phyloP scores from a whole-genome alignment of 805 yeast genomes.

The Cyberlindnera veronae region DNA sequence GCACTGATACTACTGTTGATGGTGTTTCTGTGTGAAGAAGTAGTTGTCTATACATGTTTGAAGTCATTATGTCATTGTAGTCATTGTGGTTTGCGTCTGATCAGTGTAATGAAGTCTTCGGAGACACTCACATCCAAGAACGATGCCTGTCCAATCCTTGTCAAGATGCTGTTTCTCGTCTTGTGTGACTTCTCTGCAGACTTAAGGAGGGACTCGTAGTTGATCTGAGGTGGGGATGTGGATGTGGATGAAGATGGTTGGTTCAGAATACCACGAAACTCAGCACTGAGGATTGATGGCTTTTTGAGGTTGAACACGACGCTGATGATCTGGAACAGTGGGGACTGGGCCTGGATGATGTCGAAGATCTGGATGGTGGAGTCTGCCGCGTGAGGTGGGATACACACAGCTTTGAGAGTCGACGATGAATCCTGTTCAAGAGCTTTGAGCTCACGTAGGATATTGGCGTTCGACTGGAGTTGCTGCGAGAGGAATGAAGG shows the following conservation, averaged over 20 bases:
- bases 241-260: not conserved
- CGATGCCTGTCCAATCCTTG: conserved; percentile 11
- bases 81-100: not conserved
- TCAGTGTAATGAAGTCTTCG: conserved; percentile 5
- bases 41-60: not conserved
- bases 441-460: conserved; percentile 1
- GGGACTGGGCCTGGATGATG: conserved; percentile 5
- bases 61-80: not conserved
- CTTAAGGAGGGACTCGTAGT: conserved; percentile 15
- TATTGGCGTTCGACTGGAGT: conserved; percentile 5
- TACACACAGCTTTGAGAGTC: conserved; percentile 12
- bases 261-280: conserved; percentile 1
- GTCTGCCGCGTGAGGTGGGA: conserved; percentile 15
- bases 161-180: conserved; percentile 6
- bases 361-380: conserved; percentile 8
- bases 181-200: conserved; percentile 11
- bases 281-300: conserved; percentile 10
- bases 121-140: conserved; percentile 12
- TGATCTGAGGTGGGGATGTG: conserved; percentile 4
- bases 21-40: too few species aligned
- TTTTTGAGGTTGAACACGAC: conserved; percentile 11
- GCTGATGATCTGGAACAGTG: conserved; percentile 6
- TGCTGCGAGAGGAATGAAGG: conserved; percentile 2
- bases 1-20: too few species aligned
- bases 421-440: not conserved